Percentiles rank a stretch among this genome's conserved stretches.
phyloP scores from a whole-genome alignment of 495 filamentous ascomycete species.

The Bacidia gigantensis region DNA sequence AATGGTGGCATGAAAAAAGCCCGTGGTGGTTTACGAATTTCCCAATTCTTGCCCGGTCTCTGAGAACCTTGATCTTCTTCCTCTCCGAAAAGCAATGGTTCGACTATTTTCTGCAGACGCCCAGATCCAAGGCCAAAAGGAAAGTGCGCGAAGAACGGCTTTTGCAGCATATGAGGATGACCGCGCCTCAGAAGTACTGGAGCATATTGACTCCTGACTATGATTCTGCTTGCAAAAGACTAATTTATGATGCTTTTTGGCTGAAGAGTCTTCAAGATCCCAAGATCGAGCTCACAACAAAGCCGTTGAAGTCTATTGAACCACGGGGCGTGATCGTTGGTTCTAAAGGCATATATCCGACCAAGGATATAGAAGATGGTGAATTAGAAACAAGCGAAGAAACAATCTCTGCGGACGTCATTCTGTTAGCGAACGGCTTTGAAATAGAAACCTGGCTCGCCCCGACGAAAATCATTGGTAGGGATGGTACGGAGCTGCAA shows the following conservation, averaged over 20 bases:
- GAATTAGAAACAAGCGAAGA: conserved; percentile 21
- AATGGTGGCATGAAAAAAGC: conserved; percentile 29
- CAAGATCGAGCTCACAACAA: conserved; percentile 43
- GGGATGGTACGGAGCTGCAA: conserved; percentile 33
- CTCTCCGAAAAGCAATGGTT: conserved; percentile 26
- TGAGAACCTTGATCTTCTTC: conserved; percentile 26
- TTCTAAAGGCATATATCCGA: conserved; percentile 35
- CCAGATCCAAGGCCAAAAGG: conserved; percentile 15
- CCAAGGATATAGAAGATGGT: conserved; percentile 19
- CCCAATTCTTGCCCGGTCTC: conserved; percentile 28
- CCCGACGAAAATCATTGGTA: conserved; percentile 30
- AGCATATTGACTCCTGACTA: conserved; percentile 51
- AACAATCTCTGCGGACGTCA: conserved; percentile 39
- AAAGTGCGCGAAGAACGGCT: conserved; percentile 27
- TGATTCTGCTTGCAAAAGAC: conserved; percentile 46
- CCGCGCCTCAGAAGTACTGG: conserved; percentile 45
- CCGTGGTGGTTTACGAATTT: conserved; percentile 27
- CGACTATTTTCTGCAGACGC: conserved; percentile 23
- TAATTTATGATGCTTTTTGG: conserved; percentile 45
- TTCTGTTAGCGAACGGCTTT: conserved; percentile 48
- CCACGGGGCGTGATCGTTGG: conserved; percentile 40
- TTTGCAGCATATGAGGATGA: conserved; percentile 33
- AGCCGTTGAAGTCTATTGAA: conserved; percentile 35
- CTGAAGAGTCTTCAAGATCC: conserved; percentile 37
- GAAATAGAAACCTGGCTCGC: conserved; percentile 31